These are phyloP conservation scores for Zangia roseola DNA, from an alignment of 768 basidiomycete genomes.

Conservation along the genomic window DNA sequence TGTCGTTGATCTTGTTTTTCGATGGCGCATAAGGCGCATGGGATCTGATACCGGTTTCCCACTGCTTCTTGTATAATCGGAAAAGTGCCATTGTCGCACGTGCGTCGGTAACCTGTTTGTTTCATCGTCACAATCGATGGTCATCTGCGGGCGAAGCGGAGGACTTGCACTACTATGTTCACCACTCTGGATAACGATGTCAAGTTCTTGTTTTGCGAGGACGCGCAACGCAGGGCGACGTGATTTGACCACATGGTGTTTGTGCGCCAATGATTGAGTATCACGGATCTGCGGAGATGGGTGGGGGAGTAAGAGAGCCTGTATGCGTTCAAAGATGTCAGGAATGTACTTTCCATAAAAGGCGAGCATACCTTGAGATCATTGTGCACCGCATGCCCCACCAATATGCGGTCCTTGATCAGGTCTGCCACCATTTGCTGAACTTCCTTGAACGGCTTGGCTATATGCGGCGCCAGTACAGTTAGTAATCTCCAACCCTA, in stretches of 20 bases:
- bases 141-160: not conserved
- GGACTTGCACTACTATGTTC: slow-evolving; percentile 84
- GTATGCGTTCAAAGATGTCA: not conserved
- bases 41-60: slow-evolving; percentile 57
- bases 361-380: slow-evolving; percentile 64
- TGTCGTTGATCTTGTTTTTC: not conserved
- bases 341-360: not conserved
- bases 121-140: not conserved
- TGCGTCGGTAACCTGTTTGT: slow-evolving; percentile 79
- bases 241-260: slow-evolving; percentile 58
- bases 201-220: slow-evolving; percentile 78
- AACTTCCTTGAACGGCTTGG: slow-evolving; percentile 74
- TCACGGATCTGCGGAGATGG: slow-evolving; percentile 63
- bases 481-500: not conserved
- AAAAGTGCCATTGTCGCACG: slow-evolving; percentile 95
- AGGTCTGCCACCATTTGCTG: slow-evolving; percentile 77
- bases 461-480: slow-evolving; percentile 36
- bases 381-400: slow-evolving; percentile 91
- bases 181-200: slow-evolving; percentile 76
- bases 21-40: not conserved
- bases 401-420: slow-evolving; percentile 71
- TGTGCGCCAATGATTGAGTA: slow-evolving; percentile 62
- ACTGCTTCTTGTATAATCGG: slow-evolving; percentile 74
- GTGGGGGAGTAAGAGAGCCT: slow-evolving; percentile 71
- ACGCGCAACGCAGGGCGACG: slow-evolving; percentile 75